phyloP scores from a whole-genome alignment of 2,329 filamentous ascomycete species.

The Parafenestella ontariensis region DNA sequence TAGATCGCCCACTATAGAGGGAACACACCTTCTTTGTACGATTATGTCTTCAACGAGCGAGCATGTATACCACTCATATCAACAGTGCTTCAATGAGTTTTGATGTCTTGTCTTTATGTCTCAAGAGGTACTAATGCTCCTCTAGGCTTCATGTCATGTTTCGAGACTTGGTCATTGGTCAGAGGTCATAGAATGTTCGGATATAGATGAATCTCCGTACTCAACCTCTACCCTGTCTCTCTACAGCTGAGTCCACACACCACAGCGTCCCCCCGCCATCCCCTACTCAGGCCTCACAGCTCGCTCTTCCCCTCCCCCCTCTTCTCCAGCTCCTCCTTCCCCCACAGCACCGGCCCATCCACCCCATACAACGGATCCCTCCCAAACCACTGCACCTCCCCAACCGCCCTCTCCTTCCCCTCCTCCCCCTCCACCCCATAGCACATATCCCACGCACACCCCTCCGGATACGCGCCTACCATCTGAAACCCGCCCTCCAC shows the following conservation, averaged over 20 bases:
- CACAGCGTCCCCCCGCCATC: too few species aligned
- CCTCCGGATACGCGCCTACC: conserved; percentile 70
- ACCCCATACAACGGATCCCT: conserved; percentile 61
- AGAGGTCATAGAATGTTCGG: too few species aligned
- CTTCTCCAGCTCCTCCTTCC: conserved; percentile 23
- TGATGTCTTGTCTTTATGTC: too few species aligned
- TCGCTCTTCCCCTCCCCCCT: conserved; percentile 5
- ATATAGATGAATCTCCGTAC: too few species aligned
- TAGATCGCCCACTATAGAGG: conserved; percentile 9
- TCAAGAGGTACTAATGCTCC: too few species aligned
- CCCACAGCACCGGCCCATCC: conserved; percentile 35
- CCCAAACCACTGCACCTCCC: conserved; percentile 62
- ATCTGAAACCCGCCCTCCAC: conserved; percentile 65
- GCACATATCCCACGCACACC: conserved; percentile 73
- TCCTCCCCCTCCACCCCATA: conserved; percentile 66
- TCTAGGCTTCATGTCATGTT: too few species aligned
- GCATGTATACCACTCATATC: not conserved
- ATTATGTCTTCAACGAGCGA: conserved; percentile 1
- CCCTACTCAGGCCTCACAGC: too few species aligned
- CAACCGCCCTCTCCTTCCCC: conserved; percentile 58
- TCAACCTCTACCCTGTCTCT: too few species aligned
- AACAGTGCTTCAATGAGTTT: too few species aligned
- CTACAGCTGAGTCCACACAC: too few species aligned
- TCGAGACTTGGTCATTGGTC: too few species aligned
- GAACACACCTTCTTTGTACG: conserved; percentile 5